Percentiles rank a stretch among this genome's conserved stretches.
Conservation (phyloP, 2,329 filamentous ascomycete genomes). For the Corinectria fuckeliana region DNA sequence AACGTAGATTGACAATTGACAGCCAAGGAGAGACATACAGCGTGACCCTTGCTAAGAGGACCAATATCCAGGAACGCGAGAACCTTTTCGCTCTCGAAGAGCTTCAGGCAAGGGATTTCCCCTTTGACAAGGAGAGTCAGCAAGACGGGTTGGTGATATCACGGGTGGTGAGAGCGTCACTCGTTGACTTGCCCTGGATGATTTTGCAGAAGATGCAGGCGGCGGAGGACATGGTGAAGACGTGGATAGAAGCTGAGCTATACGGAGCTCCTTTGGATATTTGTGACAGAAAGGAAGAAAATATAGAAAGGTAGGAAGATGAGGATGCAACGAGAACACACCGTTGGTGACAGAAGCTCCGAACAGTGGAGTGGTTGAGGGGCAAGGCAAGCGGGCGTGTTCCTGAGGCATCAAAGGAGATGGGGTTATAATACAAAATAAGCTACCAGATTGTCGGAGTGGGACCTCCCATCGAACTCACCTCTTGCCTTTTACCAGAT, state of each 20-base stretch:
- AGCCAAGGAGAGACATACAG: conserved; percentile 64
- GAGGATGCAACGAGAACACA: background rate
- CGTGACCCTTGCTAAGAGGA: conserved; percentile 86
- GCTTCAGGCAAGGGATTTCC: conserved; percentile 95
- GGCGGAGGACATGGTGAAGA: conserved; percentile 7
- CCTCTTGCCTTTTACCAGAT: conserved; percentile 84
- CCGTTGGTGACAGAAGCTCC: background rate
- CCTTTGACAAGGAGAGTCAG: conserved; percentile 58
- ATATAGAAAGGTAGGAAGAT: background rate
- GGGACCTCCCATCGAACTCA: conserved; percentile 76
- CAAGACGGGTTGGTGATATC: background rate
- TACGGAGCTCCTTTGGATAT: too few species aligned
- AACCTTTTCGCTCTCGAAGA: conserved; percentile 92
- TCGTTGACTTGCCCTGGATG: conserved; percentile 73
- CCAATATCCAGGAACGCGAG: conserved; percentile 97
- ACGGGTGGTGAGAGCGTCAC: conserved; percentile 10
- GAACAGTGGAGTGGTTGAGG: background rate
- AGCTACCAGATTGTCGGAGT: conserved; percentile 53
- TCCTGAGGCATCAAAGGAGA: accelerated
- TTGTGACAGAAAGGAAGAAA: background rate
- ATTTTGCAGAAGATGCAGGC: conserved; percentile 98
- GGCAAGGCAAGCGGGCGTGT: background rate
- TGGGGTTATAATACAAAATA: conserved; percentile 34
- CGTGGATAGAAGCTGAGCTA: too few species aligned
- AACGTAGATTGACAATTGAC: background rate